phyloP scores from a whole-genome alignment of 768 basidiomycete species.

The Suillus hirtellus region DNA sequence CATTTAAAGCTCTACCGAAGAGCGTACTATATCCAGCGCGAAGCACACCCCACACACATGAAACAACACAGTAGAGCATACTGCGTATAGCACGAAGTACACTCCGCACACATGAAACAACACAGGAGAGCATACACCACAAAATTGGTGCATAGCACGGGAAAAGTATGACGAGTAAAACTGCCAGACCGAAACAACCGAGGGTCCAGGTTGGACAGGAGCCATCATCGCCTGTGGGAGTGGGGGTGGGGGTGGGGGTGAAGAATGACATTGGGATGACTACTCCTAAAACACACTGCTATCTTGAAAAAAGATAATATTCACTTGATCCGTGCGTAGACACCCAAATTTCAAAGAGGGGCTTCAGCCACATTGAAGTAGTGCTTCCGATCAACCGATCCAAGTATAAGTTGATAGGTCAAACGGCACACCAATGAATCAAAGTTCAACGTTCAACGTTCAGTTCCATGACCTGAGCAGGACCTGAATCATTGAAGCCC shows the following conservation, averaged over 20 bases:
- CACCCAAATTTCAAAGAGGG: not conserved
- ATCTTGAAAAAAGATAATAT: not conserved
- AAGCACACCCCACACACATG: not conserved
- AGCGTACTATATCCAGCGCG: not conserved
- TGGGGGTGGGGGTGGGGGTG: not conserved
- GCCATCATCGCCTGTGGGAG: not conserved
- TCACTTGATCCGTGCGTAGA: not conserved
- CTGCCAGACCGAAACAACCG: too few species aligned
- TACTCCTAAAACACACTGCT: not conserved
- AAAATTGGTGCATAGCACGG: not conserved
- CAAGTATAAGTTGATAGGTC: not conserved
- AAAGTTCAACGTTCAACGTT: too few species aligned
- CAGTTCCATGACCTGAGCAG: not conserved
- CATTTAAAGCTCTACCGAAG: not conserved
- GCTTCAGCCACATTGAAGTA: not conserved
- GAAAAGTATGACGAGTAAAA: not conserved
- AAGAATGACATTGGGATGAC: not conserved
- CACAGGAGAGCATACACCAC: fast-evolving
- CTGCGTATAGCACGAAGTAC: not conserved
- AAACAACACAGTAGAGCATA: not conserved
- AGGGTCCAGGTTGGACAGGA: too few species aligned
- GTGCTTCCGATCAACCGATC: not conserved
- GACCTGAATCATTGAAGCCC: not conserved
- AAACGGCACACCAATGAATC: not conserved
- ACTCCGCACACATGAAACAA: not conserved